Evolutionary conservation across 805 yeast species (phyloP).

Genomic region (Saccharomycopsis malanga): DNA sequence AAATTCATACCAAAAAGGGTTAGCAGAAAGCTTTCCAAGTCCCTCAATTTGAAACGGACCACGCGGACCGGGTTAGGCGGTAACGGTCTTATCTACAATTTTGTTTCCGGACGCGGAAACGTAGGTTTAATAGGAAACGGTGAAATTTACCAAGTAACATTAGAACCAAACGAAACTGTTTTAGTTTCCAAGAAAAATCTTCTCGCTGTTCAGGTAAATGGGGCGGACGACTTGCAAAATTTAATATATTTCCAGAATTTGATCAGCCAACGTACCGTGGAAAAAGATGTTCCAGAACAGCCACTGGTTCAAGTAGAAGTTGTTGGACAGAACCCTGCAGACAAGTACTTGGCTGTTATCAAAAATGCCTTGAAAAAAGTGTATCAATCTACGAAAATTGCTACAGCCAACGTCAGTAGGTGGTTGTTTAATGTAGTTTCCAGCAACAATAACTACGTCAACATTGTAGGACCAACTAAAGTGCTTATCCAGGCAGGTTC

Average conservation of each 20-base stretch:
- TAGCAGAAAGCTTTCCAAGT: constrained; percentile 24
- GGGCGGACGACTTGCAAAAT: constrained; percentile 32
- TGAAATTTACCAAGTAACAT: constrained; percentile 32
- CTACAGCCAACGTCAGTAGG: neutral
- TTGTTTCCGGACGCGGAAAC: constrained; percentile 38
- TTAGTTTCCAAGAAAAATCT: constrained; percentile 33
- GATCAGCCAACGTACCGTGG: neutral
- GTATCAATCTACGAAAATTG: neutral
- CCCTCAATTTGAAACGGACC: neutral
- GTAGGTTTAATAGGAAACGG: constrained; percentile 38
- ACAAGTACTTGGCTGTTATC: neutral
- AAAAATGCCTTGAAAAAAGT: neutral
- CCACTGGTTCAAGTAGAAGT: neutral
- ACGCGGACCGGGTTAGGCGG: constrained; percentile 6
- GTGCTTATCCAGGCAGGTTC: constrained; percentile 8
- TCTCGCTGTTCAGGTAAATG: constrained; percentile 37
- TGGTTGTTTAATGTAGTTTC: constrained; percentile 3
- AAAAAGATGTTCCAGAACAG: neutral
- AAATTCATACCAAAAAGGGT: constrained; percentile 35
- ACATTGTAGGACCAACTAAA: constrained; percentile 19
- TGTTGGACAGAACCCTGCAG: neutral
- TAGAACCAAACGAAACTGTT: constrained; percentile 33
- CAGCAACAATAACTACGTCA: constrained; percentile 7
- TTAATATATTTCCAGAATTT: constrained; percentile 6
- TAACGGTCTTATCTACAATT: constrained; percentile 28